Base-by-base conservation (phyloP, 2,329 filamentous ascomycete species). In the Orbilia brochopaga region DNA sequence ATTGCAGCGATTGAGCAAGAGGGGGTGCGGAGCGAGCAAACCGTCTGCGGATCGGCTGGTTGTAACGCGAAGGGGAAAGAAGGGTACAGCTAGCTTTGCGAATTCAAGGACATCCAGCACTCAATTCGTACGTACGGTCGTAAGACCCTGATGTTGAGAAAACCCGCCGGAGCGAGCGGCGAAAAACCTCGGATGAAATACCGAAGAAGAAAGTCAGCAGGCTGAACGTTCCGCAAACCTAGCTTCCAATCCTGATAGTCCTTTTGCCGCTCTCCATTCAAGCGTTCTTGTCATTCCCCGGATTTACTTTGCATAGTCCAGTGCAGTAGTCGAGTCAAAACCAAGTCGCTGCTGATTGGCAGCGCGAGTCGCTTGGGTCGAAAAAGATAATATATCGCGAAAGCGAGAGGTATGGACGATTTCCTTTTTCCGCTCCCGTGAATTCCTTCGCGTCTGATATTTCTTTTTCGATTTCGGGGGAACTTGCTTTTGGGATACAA, bases 291-390 rank as follows among this genome's bases (percentile, higher is more conserved):
- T 50, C 44, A 13, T 35, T 48, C 50, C 50, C 30, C 50, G 19
- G 32, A 53, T 63, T 48, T 40, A 8, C 44, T 56, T 56, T 55
- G 11, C 53, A 17, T 37, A 3, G 6, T 40, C 5, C 30, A 7
- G n/a, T 11, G 23, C 7, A 53, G 50, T 30, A 13, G 44, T n/a
- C 13, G 17, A 21, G 44, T 48, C 44, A 48, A 21, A 7, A 6
- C 7, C 44, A 48, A 48, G 19, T 17, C 35, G 44, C 6, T 48
- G 58, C 54, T 72, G 60, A 61, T 72, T 61, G 55, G 56, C 59
- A 70, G 54, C 27, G n/a, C 60, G 32, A 37, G 50, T 72, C 67
- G 67, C 67, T 65, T 70, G 67, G 60, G 60, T 72, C 67, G 60
- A 60, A 64, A 61, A 51, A 58, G 53, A 70, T 51, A 69, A 32